These are phyloP conservation scores for Balamuthia mandrillaris DNA, from an alignment of 208 protist genomes.

Conservation along the genomic window DNA sequence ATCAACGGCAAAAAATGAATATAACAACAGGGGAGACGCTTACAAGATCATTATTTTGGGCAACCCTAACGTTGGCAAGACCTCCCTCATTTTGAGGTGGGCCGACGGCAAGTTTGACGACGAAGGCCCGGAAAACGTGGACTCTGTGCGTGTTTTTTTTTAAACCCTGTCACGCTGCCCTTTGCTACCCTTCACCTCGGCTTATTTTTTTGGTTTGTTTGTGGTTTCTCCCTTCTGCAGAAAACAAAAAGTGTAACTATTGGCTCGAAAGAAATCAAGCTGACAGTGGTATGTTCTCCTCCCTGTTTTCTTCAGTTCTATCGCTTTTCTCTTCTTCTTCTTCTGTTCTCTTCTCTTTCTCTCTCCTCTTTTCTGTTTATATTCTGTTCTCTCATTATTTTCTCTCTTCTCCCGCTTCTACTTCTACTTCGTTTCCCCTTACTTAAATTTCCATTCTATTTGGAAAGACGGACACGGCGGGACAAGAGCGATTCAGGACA, in stretches of 20 bases:
- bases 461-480: constrained; percentile 21
- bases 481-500: constrained; percentile 30
- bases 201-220: too few species aligned
- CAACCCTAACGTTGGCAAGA: constrained; percentile 41
- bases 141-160: not conserved
- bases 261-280: constrained; percentile 33
- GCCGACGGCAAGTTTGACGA: constrained; percentile 40
- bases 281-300: constrained; percentile 19
- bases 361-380: too few species aligned
- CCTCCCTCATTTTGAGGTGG: constrained; percentile 38
- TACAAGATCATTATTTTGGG: constrained; percentile 44
- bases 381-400: too few species aligned
- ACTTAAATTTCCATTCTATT: too few species aligned
- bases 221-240: not conserved
- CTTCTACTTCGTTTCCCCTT: too few species aligned
- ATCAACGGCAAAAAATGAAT: too few species aligned
- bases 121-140: constrained; percentile 25
- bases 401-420: too few species aligned
- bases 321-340: not conserved
- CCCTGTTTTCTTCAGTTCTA: not conserved
- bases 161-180: too few species aligned
- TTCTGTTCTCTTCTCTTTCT: not conserved
- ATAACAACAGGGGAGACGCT: constrained; percentile 38
- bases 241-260: constrained; percentile 37
- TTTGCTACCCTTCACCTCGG: too few species aligned